Base-by-base conservation (phyloP, 345 rosid genomes). In the Corchorus olitorius region DNA sequence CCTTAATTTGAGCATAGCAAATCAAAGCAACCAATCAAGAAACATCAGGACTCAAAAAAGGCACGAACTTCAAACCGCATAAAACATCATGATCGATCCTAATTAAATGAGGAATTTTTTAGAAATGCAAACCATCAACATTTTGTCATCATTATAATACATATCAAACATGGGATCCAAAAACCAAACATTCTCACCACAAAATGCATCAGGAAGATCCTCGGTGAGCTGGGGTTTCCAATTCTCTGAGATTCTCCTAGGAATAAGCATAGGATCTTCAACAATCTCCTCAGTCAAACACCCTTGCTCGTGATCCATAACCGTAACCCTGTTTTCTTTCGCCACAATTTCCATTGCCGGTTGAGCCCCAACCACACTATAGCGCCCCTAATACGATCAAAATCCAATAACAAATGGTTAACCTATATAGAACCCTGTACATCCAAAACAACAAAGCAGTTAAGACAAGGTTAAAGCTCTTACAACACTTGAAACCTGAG, bases 301-400 rank as follows among this genome's bases (percentile, higher is more conserved):
- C 12, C 88, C 94, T 46, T 73, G 75, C 19, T 74, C 87, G 76
- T 93, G 96, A 80, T 95, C 99, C 90, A 92, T 78, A 3, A 92
- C 74, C 0, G 84, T 89, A 65, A 93, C 97, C 76, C 83, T 89
- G 79, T 89, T 84, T 73, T 86, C 97, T 82, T 89, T 90, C 0
- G 96, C 97, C 55, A 93, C 90, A 20, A 93, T 76, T 80, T 93
- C 99, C 72, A 95, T 83, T 16, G 81, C 75, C 0, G 99, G 98
- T 45, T 90, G 97, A 68, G 97, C 93, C 45, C 98, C 98, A 76
- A 96, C 84, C 75, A 92, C 94, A 35, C 94, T 91, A 56, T 87
- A 93, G 17, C 97, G 88, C 56, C 97, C 97, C 93, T 93, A 64
- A 20, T 33, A 39, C 80, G 63, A 84, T 49, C 34, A 70, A 66